phyloP scores from a whole-genome alignment of 768 basidiomycete species.

The Lentinula guzmanii region DNA sequence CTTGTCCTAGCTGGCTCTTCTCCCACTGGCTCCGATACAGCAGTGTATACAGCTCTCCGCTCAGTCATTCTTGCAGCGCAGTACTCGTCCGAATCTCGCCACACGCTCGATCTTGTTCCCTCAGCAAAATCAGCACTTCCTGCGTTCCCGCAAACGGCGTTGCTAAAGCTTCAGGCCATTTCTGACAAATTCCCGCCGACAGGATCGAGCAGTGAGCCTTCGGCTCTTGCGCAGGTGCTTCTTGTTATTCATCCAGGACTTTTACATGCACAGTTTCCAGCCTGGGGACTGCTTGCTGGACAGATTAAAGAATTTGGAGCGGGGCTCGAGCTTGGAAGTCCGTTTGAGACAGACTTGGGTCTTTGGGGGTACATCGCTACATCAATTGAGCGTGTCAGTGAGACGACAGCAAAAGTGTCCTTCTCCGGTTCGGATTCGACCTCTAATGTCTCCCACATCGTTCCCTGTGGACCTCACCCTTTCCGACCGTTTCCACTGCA shows the following conservation, averaged over 20 bases:
- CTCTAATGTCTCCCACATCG: slow-evolving; percentile 21
- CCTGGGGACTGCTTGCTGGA: slow-evolving; percentile 55
- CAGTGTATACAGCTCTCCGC: slow-evolving; percentile 40
- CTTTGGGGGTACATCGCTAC: slow-evolving; percentile 47
- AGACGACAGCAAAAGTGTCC: slow-evolving; percentile 31
- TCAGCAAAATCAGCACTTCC: slow-evolving; percentile 44
- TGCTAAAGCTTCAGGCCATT: slow-evolving; percentile 43
- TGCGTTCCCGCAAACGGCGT: slow-evolving; percentile 60
- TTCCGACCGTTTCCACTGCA: slow-evolving; percentile 41
- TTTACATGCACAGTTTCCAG: slow-evolving; percentile 49
- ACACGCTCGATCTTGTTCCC: slow-evolving; percentile 41
- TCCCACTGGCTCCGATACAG: slow-evolving; percentile 5
- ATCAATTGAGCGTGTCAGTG: slow-evolving; percentile 31
- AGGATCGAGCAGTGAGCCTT: slow-evolving; percentile 25
- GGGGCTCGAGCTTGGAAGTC: slow-evolving; percentile 42
- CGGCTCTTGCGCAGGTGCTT: slow-evolving; percentile 48
- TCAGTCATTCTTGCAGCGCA: slow-evolving; percentile 58
- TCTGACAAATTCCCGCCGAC: slow-evolving; percentile 45
- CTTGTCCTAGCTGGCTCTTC: slow-evolving; percentile 32
- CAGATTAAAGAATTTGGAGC: slow-evolving; percentile 51
- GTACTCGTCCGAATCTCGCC: slow-evolving; percentile 52
- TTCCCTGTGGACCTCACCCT: slow-evolving; percentile 42
- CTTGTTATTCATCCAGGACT: slow-evolving; percentile 56
- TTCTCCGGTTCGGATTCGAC: slow-evolving; percentile 30
- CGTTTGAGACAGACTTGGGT: slow-evolving; percentile 37